phyloP scores from a whole-genome alignment of 2,329 filamentous ascomycete genomes.

The Catunica adiposa region DNA sequence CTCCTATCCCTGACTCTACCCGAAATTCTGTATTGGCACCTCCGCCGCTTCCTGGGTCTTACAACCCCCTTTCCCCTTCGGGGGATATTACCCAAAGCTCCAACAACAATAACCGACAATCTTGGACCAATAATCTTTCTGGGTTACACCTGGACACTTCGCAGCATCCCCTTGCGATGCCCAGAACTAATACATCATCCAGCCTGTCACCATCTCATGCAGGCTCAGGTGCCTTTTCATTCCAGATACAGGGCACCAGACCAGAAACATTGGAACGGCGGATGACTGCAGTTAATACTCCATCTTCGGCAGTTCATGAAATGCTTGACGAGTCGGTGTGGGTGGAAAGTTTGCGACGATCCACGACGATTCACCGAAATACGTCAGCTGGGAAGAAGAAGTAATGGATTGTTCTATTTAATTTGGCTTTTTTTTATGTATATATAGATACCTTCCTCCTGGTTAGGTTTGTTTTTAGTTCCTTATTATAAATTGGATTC shows the following conservation, averaged over 20 bases:
- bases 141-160: slow-evolving; percentile 23
- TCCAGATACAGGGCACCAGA: slow-evolving; percentile 35
- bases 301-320: slow-evolving; percentile 41
- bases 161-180: slow-evolving; percentile 37
- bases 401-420: slow-evolving; percentile 3
- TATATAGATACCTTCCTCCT: not conserved
- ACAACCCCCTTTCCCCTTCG: slow-evolving; percentile 12
- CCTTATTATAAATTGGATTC: not conserved
- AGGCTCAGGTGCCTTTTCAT: slow-evolving; percentile 39
- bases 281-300: slow-evolving; percentile 12
- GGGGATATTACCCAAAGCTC: slow-evolving; percentile 20
- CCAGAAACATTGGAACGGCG: slow-evolving; percentile 15
- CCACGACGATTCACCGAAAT: slow-evolving; percentile 48
- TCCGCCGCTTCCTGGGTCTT: not conserved
- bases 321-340: slow-evolving; percentile 80
- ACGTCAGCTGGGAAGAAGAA: not conserved
- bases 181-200: slow-evolving; percentile 21
- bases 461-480: not conserved
- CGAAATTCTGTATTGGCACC: slow-evolving; percentile 7
- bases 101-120: slow-evolving; percentile 22
- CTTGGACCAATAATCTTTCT: slow-evolving; percentile 24
- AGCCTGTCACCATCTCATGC: slow-evolving; percentile 24
- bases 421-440: not conserved
- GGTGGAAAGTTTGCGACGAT: slow-evolving; percentile 82
- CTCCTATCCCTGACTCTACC: slow-evolving; percentile 2